Evolutionary conservation across 257 asterid species (phyloP).

Genomic region (Eustoma russellianum): DNA sequence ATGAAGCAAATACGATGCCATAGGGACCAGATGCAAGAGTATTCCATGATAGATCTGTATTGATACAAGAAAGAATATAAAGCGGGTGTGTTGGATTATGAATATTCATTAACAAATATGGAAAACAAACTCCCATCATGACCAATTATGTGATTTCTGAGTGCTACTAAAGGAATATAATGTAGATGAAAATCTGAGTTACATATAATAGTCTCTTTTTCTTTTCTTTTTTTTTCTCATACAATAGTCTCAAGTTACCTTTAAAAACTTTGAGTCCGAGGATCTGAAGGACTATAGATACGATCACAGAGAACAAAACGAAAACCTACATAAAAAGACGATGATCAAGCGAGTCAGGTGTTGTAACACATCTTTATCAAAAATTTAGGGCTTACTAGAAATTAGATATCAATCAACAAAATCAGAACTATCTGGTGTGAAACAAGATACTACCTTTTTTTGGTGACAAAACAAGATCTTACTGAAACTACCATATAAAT

Average conservation of each 20-base stretch:
- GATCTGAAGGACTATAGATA: slow-evolving; percentile 58
- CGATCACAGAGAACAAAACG: slow-evolving; percentile 57
- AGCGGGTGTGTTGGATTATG: not conserved
- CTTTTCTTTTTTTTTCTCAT: too few species aligned
- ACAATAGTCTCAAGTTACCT: slow-evolving; percentile 40
- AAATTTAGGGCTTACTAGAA: too few species aligned
- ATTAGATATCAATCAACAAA: too few species aligned
- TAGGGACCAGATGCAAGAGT: slow-evolving; percentile 90
- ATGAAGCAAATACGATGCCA: slow-evolving; percentile 76
- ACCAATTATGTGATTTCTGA: not conserved
- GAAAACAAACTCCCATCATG: not conserved
- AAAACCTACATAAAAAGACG: slow-evolving; percentile 50
- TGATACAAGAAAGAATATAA: slow-evolving; percentile 10
- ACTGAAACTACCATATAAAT: too few species aligned
- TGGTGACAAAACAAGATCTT: too few species aligned
- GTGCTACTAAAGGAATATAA: too few species aligned
- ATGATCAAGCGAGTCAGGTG: not conserved
- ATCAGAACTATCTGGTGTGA: too few species aligned
- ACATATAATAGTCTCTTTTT: not conserved
- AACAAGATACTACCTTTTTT: too few species aligned
- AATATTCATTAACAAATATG: not conserved
- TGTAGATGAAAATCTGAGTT: too few species aligned
- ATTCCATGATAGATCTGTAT: slow-evolving; percentile 70
- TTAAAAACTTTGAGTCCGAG: slow-evolving; percentile 50
- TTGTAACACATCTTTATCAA: too few species aligned